Conservation (phyloP, 306 rosid species). For the Macrotyloma uniflorum region DNA sequence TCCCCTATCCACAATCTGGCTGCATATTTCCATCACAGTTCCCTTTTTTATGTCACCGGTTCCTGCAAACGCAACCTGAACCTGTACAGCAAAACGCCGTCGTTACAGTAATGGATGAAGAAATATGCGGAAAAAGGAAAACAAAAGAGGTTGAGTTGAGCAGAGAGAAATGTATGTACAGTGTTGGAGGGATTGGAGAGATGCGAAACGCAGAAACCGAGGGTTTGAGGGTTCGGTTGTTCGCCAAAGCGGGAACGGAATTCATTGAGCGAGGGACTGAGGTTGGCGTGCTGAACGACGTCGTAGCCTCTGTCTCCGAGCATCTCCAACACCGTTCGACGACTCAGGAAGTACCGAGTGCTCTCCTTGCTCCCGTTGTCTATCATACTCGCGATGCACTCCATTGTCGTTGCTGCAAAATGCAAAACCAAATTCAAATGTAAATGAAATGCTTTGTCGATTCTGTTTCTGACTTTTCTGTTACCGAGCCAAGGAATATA, state of each 20-base stretch:
- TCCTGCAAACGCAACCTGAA: slow-evolving; percentile 50
- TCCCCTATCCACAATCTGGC: slow-evolving; percentile 33
- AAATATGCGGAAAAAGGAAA: too few relatives aligned
- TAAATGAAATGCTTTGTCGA: not conserved
- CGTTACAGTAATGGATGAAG: not conserved
- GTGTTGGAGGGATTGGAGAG: slow-evolving; percentile 39
- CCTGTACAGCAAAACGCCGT: slow-evolving; percentile 35
- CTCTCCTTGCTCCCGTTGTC: slow-evolving; percentile 41
- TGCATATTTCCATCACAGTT: not conserved
- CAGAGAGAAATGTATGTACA: slow-evolving; percentile 12
- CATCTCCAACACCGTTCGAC: slow-evolving; percentile 52
- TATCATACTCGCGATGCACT: not conserved
- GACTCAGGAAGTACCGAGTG: slow-evolving; percentile 41
- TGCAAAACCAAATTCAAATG: not conserved
- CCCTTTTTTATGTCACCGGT: slow-evolving; percentile 35
- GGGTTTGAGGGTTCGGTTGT: slow-evolving; percentile 38
- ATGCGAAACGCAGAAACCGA: slow-evolving; percentile 38
- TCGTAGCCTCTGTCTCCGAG: slow-evolving; percentile 56
- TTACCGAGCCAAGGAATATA: not conserved
- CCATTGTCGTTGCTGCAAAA: not conserved
- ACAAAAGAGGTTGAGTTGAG: not conserved
- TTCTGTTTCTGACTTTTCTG: not conserved
- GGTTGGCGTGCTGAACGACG: slow-evolving; percentile 41
- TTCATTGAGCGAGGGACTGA: slow-evolving; percentile 42
- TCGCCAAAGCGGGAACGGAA: slow-evolving; percentile 48